phyloP scores from a whole-genome alignment of 78 protist genomes.

The Guillardia theta region DNA sequence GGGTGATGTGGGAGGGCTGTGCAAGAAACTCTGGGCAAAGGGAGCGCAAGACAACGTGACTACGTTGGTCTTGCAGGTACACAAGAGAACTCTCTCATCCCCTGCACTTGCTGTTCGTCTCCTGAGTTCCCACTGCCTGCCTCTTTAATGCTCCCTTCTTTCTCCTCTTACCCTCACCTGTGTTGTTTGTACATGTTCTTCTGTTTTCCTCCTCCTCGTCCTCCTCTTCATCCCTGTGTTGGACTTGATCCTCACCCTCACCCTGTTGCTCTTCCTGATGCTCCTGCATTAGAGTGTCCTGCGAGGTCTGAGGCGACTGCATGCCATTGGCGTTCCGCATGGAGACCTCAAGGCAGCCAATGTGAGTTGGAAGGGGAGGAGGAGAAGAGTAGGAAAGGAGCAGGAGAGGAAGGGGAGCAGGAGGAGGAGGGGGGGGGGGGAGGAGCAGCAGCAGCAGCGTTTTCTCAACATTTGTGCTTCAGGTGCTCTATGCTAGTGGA shows the following conservation, averaged over 20 bases:
- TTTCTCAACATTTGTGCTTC: too few species aligned
- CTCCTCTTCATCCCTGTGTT: not conserved
- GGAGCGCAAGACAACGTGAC: not conserved
- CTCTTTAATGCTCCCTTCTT: not conserved
- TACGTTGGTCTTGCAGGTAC: not conserved
- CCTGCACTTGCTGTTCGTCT: not conserved
- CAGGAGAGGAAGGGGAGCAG: too few species aligned
- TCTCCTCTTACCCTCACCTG: not conserved
- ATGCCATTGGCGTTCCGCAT: not conserved
- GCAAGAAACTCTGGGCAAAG: not conserved
- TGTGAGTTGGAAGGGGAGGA: too few species aligned
- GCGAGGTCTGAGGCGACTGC: not conserved
- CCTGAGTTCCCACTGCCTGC: not conserved
- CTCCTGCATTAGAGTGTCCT: not conserved
- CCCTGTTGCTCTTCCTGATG: not conserved
- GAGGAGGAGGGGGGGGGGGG: too few species aligned
- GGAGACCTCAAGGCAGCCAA: slow-evolving; percentile 4
- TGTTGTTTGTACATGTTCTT: not conserved
- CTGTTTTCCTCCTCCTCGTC: not conserved
- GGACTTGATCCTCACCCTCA: not conserved
- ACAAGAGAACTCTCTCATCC: not conserved
- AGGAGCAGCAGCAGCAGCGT: too few species aligned
- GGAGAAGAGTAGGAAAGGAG: too few species aligned
- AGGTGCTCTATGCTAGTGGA: not conserved
- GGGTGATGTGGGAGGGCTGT: not conserved